Percentiles rank a stretch among this genome's conserved stretches.
Conservation (phyloP, 2,329 filamentous ascomycete species). For the Pseudonectria foliicola region DNA sequence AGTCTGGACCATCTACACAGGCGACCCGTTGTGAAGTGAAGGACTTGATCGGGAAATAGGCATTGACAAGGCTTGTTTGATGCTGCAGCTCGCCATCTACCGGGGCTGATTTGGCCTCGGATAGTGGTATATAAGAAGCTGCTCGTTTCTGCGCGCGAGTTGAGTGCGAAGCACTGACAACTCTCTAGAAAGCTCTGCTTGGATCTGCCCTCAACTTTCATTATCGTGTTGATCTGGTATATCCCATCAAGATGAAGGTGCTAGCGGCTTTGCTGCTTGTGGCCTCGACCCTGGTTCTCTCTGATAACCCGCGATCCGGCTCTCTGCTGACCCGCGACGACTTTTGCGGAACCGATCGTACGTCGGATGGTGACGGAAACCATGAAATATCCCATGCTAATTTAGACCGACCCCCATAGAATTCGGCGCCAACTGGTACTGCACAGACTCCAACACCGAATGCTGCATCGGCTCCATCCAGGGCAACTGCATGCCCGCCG, state of each 20-base stretch:
- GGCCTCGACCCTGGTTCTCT: slow-evolving; percentile 3
- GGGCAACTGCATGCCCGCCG: slow-evolving; percentile 12
- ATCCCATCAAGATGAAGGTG: slow-evolving; percentile 1
- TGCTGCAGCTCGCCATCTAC: not conserved
- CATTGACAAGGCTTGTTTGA: slow-evolving; percentile 2
- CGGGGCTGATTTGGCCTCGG: not conserved
- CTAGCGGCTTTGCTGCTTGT: slow-evolving; percentile 1
- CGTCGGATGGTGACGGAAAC: not conserved
- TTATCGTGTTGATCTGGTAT: not conserved
- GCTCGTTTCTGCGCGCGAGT: not conserved
- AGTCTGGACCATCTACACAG: no score
- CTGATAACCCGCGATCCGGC: slow-evolving; percentile 1
- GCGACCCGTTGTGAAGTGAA: no score
- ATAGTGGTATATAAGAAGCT: not conserved
- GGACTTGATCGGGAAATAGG: not conserved
- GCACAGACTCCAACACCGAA: slow-evolving; percentile 3
- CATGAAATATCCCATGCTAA: not conserved
- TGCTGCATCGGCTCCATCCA: slow-evolving; percentile 12
- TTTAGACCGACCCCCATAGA: slow-evolving; percentile 3
- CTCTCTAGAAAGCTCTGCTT: no score
- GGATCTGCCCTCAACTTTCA: no score
- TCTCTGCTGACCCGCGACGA: slow-evolving; percentile 3
- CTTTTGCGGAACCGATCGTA: slow-evolving; percentile 8
- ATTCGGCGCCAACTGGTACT: slow-evolving; percentile 6
- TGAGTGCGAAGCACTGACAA: not conserved